Conservation (phyloP, 2,329 filamentous ascomycete genomes). For the Berkeleyomyces basicola region DNA sequence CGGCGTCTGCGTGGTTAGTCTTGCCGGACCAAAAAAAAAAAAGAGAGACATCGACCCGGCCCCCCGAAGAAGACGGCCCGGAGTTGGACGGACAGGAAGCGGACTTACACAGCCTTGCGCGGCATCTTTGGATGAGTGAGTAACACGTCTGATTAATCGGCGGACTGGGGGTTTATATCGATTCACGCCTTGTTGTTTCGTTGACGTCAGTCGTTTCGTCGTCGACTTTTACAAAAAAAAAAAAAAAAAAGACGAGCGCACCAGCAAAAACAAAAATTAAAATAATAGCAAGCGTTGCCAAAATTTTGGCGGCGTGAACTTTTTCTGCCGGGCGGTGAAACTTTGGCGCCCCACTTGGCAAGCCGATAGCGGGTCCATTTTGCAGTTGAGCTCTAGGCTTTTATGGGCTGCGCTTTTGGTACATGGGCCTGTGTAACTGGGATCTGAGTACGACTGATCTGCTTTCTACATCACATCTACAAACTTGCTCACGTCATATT, state of each 20-base stretch:
- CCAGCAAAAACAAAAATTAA: not conserved
- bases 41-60: not conserved
- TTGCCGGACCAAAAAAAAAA: slow-evolving; percentile 2
- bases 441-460: no score
- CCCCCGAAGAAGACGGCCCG: not conserved
- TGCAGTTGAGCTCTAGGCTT: not conserved
- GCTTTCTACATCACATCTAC: no score
- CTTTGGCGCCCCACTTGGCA: not conserved
- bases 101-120: slow-evolving; percentile 38
- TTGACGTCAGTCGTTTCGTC: not conserved
- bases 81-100: no score
- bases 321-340: slow-evolving; percentile 27
- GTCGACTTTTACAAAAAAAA: not conserved
- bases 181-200: not conserved
- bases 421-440: no score
- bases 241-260: not conserved
- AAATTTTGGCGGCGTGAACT: slow-evolving; percentile 20
- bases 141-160: not conserved
- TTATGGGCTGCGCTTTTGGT: not conserved
- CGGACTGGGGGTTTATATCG: not conserved
- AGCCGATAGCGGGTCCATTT: not conserved
- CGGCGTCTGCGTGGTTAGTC: not conserved
- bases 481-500: no score
- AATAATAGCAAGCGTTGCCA: slow-evolving; percentile 20
- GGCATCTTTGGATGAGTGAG: slow-evolving; percentile 30